Evolutionary conservation across 176 grass and related monocot species (phyloP).

Genomic region (Rhynchospora pubera): DNA sequence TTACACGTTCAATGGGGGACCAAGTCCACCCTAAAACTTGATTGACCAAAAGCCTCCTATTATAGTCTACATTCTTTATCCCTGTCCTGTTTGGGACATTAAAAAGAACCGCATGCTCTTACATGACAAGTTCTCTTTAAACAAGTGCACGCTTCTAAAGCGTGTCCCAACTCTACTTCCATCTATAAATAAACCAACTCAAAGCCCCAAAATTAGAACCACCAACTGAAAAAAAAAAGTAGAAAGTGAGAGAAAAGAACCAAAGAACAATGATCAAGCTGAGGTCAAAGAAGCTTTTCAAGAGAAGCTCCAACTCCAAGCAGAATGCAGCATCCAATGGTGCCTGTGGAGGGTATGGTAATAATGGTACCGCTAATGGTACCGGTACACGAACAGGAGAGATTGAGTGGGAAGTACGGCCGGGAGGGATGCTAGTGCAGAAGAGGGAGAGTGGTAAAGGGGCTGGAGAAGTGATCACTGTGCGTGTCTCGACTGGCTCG

Average conservation of each 20-base stretch:
- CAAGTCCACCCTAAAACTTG: neutral
- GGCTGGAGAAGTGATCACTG: slow-evolving; percentile 47
- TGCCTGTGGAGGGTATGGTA: neutral
- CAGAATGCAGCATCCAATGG: slow-evolving; percentile 1
- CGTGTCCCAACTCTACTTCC: slow-evolving; percentile 26
- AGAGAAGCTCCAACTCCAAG: slow-evolving; percentile 83
- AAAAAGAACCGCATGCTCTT: slow-evolving; percentile 26
- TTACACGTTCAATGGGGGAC: neutral
- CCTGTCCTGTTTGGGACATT: neutral
- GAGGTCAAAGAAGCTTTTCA: slow-evolving; percentile 91
- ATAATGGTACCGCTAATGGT: no score
- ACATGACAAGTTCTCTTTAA: slow-evolving; percentile 26
- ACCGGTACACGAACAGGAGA: slow-evolving; percentile 19
- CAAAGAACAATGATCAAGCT: slow-evolving; percentile 55
- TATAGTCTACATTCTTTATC: slow-evolving; percentile 8
- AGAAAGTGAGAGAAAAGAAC: neutral
- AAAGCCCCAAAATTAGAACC: neutral
- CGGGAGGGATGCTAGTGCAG: slow-evolving; percentile 95
- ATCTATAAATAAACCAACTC: slow-evolving; percentile 31
- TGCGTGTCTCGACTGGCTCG: slow-evolving; percentile 67
- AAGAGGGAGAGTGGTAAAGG: slow-evolving; percentile 52
- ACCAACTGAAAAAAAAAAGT: slow-evolving; percentile 22
- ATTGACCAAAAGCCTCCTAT: neutral
- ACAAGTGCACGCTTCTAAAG: slow-evolving; percentile 76
- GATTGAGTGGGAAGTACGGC: slow-evolving; percentile 90